Evolutionary conservation across 768 basidiomycete species (phyloP), one percentile per base, ranked within the genome.

Genomic region (Lactarius quietus): DNA sequence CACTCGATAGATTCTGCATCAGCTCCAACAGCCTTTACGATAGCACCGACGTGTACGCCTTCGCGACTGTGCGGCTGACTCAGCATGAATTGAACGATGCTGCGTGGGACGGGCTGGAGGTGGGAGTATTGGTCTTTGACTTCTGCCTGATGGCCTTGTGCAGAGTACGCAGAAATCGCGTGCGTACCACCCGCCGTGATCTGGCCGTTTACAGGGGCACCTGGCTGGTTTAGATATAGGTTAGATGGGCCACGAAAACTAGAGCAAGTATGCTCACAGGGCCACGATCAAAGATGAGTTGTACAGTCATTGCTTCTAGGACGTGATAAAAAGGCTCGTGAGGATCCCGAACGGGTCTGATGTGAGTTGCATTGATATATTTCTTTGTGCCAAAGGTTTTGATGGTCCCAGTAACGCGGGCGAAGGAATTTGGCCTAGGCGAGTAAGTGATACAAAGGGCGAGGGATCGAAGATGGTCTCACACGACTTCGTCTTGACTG

Each of bases 271-370:
- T 23, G 74, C 84, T 71, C 73, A 90, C 88, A 56, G 84, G 79
- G 43, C 92, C 92, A 36, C 85, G 81, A 70, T 90, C 85, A 64
- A 87, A 76, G 56, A 81, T 82, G 67, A 93, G 75, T 60, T 82
- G 86, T 15, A 89, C 85, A 28, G 83, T 82, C 69, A 95, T 85
- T 15, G 84, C 81, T 70, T 98, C 93, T 60, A 92, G 73, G 43
- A 87, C 76, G 74, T 98, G 95, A 75, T 90, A 95, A 73, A 86
- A 88, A 28, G 90, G 76, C 75, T 98, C 95, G 72, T 90, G 84
- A 12, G 80, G 77, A 70, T 95, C 90, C 33, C 79, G 83, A 52
- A 89, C 77, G 8, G 81, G 79, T 29, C 91, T 85, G 68, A 98
- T 85, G 67, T 88, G 83, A 29, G 82, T 85, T 8, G 90, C 87